Conservation (phyloP, 441 rosid species). For the Erodium moschatum region DNA sequence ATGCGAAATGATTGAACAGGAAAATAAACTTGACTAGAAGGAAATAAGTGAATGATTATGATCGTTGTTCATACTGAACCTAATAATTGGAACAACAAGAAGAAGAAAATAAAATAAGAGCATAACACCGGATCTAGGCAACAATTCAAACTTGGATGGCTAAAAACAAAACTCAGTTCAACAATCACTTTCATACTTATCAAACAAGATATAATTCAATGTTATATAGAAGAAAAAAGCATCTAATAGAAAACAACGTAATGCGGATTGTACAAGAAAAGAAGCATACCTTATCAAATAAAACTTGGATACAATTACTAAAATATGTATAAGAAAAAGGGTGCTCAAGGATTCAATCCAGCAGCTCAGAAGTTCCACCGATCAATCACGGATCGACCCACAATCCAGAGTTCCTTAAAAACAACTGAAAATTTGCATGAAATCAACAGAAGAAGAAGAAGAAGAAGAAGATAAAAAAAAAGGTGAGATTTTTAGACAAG, state of each 20-base stretch:
- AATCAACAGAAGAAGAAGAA: slow-evolving; percentile 25
- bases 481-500: neutral
- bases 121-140: slow-evolving; percentile 25
- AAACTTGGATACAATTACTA: neutral
- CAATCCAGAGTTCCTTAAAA: slow-evolving; percentile 33
- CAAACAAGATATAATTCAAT: slow-evolving; percentile 17
- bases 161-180: slow-evolving; percentile 6
- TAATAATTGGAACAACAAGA: slow-evolving; percentile 7
- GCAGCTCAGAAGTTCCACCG: slow-evolving; percentile 12
- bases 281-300: slow-evolving; percentile 4
- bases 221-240: slow-evolving; percentile 12
- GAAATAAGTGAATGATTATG: slow-evolving; percentile 9
- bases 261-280: slow-evolving; percentile 7
- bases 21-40: neutral
- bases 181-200: slow-evolving; percentile 6
- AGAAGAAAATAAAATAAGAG: neutral
- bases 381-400: slow-evolving; percentile 15
- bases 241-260: slow-evolving; percentile 14
- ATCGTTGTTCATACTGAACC: neutral
- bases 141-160: slow-evolving; percentile 10
- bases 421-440: slow-evolving; percentile 16
- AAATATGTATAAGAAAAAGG: neutral
- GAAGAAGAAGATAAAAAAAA: slow-evolving; percentile 20
- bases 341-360: slow-evolving; percentile 12
- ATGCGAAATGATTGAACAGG: slow-evolving; percentile 4